A percentile compares a stretch with the other conserved stretches of the same genome.
These are phyloP conservation scores for Quercus rubra DNA, from an alignment of 306 rosid species.

Conservation along the genomic window DNA sequence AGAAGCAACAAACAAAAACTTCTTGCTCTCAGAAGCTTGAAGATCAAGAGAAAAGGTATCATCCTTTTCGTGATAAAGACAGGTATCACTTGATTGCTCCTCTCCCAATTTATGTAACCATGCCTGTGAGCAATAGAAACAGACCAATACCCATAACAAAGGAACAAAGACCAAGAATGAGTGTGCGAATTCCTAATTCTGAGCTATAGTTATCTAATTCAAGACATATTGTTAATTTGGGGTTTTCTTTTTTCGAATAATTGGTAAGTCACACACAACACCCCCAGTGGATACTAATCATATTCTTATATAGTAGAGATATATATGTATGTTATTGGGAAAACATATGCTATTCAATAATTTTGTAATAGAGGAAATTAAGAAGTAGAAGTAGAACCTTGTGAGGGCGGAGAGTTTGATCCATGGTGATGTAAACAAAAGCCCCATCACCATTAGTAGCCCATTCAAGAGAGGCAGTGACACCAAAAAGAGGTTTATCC, in stretches of 20 bases:
- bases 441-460: conserved; percentile 46
- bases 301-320: too few species aligned
- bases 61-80: conserved; percentile 78
- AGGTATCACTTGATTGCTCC: conserved; percentile 66
- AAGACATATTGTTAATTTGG: too few species aligned
- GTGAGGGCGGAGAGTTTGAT: conserved; percentile 79
- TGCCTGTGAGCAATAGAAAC: conserved; percentile 46
- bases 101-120: conserved; percentile 80
- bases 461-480: conserved; percentile 68
- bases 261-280: too few species aligned
- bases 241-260: too few species aligned
- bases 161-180: neutral
- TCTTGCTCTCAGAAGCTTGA: conserved; percentile 78
- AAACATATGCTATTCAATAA: too few species aligned
- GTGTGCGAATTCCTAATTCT: neutral
- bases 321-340: too few species aligned
- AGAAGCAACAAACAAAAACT: conserved; percentile 76
- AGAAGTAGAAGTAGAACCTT: conserved; percentile 49
- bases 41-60: conserved; percentile 76
- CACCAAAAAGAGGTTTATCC: conserved; percentile 54
- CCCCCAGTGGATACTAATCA: too few species aligned
- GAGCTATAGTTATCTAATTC: neutral
- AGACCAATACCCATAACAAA: neutral
- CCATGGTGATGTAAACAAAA: conserved; percentile 80
- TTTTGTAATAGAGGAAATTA: neutral